phyloP scores from a whole-genome alignment of 495 filamentous ascomycete species.

The Talaromyces stipitatus region DNA sequence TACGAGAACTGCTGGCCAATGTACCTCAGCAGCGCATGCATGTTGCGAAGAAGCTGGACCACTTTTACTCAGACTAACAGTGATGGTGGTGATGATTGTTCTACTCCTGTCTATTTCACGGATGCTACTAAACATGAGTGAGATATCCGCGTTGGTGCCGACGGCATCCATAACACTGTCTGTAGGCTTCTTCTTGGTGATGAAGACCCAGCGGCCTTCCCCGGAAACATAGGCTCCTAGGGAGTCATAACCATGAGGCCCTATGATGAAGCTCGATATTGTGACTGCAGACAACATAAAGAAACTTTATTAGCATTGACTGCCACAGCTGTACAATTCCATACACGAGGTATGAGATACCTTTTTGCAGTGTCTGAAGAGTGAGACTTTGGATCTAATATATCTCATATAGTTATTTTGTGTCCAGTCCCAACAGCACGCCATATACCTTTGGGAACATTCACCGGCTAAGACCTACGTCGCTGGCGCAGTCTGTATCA shows the following conservation, averaged over 20 bases:
- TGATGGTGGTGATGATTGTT: constrained; percentile 7
- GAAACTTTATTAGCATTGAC: not conserved
- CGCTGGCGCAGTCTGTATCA: constrained; percentile 30
- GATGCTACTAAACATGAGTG: constrained; percentile 28
- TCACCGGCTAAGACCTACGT: too few species aligned
- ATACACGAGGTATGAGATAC: constrained; percentile 10
- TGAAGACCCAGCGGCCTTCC: constrained; percentile 21
- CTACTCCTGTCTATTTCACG: constrained; percentile 20
- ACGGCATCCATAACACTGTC: constrained; percentile 49
- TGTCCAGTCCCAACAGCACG: not conserved
- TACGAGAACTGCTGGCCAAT: constrained; percentile 38
- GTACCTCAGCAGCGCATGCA: constrained; percentile 33
- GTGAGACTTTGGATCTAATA: not conserved
- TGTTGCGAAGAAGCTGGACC: constrained; percentile 33
- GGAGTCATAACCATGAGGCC: not conserved
- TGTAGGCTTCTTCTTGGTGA: too few species aligned
- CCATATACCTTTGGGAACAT: not conserved
- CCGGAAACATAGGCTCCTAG: constrained; percentile 10
- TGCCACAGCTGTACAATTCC: not conserved
- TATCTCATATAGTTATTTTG: not conserved
- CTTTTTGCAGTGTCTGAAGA: not conserved
- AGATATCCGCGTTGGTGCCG: constrained; percentile 47
- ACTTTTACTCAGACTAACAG: constrained; percentile 9
- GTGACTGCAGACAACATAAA: not conserved
- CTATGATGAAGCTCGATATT: not conserved